Evolutionary conservation across 1,284 basidiomycete genomes (phyloP).

Genomic region (Rhodotorula glutinis): DNA sequence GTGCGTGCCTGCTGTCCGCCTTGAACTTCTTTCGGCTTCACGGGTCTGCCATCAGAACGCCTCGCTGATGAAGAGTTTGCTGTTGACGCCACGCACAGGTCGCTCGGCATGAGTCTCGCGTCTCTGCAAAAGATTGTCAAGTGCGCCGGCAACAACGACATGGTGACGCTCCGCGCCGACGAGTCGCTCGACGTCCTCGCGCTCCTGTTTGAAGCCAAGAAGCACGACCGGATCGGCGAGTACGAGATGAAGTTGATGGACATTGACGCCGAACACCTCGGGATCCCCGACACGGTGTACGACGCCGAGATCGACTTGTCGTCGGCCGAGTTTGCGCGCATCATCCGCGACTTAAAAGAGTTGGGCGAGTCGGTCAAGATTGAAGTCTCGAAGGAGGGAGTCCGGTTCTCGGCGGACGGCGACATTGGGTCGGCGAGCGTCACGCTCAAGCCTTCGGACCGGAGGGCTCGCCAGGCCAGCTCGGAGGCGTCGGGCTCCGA

Average conservation of each 20-base stretch:
- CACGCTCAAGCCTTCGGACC: slow-evolving; percentile 65
- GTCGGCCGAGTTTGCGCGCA: slow-evolving; percentile 81
- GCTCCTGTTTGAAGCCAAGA: slow-evolving; percentile 85
- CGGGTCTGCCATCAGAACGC: too few species aligned
- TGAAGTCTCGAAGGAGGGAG: slow-evolving; percentile 93
- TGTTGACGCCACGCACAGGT: too few species aligned
- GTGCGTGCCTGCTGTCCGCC: slow-evolving; percentile 39
- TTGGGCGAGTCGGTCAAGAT: slow-evolving; percentile 94
- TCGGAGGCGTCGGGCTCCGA: slow-evolving; percentile 33
- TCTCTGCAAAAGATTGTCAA: slow-evolving; percentile 94
- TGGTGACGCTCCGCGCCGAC: slow-evolving; percentile 83
- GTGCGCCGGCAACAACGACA: slow-evolving; percentile 95
- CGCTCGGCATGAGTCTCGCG: slow-evolving; percentile 56
- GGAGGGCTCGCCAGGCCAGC: slow-evolving; percentile 38
- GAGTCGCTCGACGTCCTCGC: slow-evolving; percentile 89
- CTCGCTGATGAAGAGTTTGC: too few species aligned
- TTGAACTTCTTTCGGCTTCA: neutral
- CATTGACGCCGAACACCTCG: slow-evolving; percentile 92
- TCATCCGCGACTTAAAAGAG: slow-evolving; percentile 87
- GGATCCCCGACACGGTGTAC: slow-evolving; percentile 98
- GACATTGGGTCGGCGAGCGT: slow-evolving; percentile 91
- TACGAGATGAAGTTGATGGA: slow-evolving; percentile 99
- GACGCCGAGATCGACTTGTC: slow-evolving; percentile 90
- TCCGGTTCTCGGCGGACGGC: slow-evolving; percentile 89
- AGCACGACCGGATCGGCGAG: slow-evolving; percentile 89